Conservation (phyloP, 2,329 filamentous ascomycete genomes). For the Fusarium pilosicola region DNA sequence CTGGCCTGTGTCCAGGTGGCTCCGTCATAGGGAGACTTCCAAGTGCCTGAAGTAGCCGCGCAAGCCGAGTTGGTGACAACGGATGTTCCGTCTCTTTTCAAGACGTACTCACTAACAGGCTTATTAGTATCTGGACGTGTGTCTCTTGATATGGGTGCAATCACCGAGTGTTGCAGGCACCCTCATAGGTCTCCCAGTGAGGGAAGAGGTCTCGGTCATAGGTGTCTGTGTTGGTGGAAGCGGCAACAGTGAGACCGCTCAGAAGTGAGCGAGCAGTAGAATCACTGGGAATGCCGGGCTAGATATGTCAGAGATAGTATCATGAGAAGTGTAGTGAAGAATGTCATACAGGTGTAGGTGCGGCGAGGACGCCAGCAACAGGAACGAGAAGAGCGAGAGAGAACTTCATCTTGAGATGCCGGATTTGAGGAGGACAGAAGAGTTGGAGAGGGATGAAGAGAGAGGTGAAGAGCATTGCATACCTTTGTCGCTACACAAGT, state of each 20-base stretch:
- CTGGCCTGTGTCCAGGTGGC: constrained; percentile 73
- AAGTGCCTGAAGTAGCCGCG: constrained; percentile 71
- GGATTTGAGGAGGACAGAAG: background rate
- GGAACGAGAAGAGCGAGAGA: constrained; percentile 42
- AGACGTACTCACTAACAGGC: constrained; percentile 7
- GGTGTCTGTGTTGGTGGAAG: constrained; percentile 61
- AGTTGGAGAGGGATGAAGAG: background rate
- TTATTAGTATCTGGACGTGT: constrained; percentile 8
- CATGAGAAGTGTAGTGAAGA: background rate
- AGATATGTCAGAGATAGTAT: background rate
- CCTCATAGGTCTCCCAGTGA: constrained; percentile 73
- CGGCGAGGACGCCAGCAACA: constrained; percentile 44
- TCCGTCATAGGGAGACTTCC: constrained; percentile 80
- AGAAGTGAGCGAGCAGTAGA: constrained; percentile 68
- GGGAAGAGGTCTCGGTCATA: constrained; percentile 77
- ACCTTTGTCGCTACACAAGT: background rate
- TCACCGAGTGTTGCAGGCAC: constrained; percentile 74
- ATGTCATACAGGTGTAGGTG: constrained; percentile 44
- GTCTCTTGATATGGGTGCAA: background rate
- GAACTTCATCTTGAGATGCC: constrained; percentile 46
- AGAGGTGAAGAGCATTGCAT: background rate
- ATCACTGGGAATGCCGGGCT: constrained; percentile 70
- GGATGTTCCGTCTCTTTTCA: constrained; percentile 70
- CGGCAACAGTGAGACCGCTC: constrained; percentile 65
- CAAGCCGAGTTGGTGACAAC: constrained; percentile 71